Base-by-base conservation (phyloP, 768 basidiomycete species). In the Hebeloma cylindrosporum region DNA sequence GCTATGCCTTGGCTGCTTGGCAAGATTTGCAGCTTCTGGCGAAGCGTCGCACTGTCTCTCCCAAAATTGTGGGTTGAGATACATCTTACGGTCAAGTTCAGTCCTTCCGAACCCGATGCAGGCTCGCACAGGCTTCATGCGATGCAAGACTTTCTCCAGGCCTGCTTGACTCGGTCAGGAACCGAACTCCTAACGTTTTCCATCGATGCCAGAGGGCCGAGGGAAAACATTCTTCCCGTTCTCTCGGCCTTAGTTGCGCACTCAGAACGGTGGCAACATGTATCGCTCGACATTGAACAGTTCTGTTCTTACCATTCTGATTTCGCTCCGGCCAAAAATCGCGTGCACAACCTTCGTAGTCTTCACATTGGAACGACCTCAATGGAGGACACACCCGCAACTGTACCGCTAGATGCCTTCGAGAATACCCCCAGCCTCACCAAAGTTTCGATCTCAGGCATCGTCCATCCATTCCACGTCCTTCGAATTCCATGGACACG, bases 1-100 rank as follows among this genome's bases (percentile, higher is more conserved):
- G 29, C 32, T 16, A 56, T 56, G 43, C 58, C 54, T 13, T 60
- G 60, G 60, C 20, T 48, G 8, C 34, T 63, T 3, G 57, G 57
- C 3, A 28, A 47, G 17, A 53, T 63, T 3, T 63, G 62, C 47
- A 59, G 58, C 47, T 58, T 56, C 40, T 63, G 62, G 62, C 28
- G 62, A 30, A 48, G 44, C n/a, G 49, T 58, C 1, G 31, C 46
- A 6, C 35, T 58, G 5, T 61, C 62, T 32, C 30, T 61, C 10
- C 60, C 54, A n/a, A 41, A 48, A 21, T 47, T 61, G 13, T 63
- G 62, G 62, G 45, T 52, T 7, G 43, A 38, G 8, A 48, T 61
- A 14, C 47, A 52, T 20, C 26, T 61, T 31, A 26, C 41, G 10
- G 14, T 16, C 38, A n/a, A 29, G n/a, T 40, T 31, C 10, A 23